A percentile compares a stretch with the other conserved stretches of the same genome.
These are phyloP conservation scores for Mycena sp. DNA, from an alignment of 1,284 basidiomycete genomes.

Conservation along the genomic window DNA sequence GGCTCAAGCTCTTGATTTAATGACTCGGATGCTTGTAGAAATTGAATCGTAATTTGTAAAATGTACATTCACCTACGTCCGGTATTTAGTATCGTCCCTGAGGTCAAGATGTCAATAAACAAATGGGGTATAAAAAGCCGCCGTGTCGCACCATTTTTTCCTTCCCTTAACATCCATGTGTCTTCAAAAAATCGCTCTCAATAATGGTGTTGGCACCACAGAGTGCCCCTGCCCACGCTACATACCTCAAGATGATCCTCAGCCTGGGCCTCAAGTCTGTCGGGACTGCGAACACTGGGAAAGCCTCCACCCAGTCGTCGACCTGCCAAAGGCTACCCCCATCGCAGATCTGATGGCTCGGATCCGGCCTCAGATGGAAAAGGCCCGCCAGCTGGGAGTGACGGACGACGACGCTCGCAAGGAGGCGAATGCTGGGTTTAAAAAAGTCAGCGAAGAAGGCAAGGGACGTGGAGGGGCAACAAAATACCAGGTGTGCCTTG, in stretches of 20 bases:
- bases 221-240: constrained; percentile 10
- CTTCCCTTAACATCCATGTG: constrained; percentile 10
- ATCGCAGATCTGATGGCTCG: not conserved
- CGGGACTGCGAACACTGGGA: constrained; percentile 13
- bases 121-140: constrained; percentile 1
- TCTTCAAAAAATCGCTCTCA: too few relatives aligned
- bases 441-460: constrained; percentile 7
- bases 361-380: not conserved
- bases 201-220: too few relatives aligned
- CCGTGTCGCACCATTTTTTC: not conserved
- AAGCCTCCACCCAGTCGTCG: not conserved
- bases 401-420: not conserved
- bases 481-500: constrained; percentile 3
- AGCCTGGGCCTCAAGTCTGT: not conserved
- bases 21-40: constrained; percentile 14
- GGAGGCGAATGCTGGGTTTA: constrained; percentile 4
- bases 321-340: too few relatives aligned
- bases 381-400: not conserved
- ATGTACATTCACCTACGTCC: not conserved
- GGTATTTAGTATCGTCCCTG: not conserved
- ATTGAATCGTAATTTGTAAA: constrained; percentile 8
- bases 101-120: too few relatives aligned
- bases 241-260: constrained; percentile 8
- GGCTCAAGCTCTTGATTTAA: constrained; percentile 14
- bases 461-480: not conserved